These are phyloP conservation scores for Gaultheria prostrata DNA, from an alignment of 148 eudicot genomes.

Conservation along the genomic window DNA sequence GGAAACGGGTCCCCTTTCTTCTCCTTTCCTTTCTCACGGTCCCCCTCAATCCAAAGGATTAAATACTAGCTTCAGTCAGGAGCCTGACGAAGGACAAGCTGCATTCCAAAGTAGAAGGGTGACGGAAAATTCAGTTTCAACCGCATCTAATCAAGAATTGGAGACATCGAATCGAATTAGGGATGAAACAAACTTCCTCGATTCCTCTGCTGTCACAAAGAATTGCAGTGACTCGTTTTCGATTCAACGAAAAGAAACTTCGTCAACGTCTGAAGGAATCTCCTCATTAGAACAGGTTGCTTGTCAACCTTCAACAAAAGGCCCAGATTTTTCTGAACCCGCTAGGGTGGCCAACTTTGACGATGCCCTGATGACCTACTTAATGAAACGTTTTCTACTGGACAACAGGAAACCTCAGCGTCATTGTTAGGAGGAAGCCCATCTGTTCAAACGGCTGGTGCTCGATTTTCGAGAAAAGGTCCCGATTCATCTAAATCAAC, in stretches of 20 bases:
- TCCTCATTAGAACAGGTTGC: conserved; percentile 19
- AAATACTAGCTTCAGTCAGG: conserved; percentile 7
- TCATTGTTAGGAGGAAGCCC: neutral
- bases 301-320: conserved; percentile 10
- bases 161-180: conserved; percentile 4
- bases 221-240: neutral
- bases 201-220: conserved; percentile 20
- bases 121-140: conserved; percentile 14
- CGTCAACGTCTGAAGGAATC: conserved; percentile 10
- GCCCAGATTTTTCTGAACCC: neutral
- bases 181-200: conserved; percentile 23
- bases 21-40: too few relatives aligned
- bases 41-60: too few relatives aligned
- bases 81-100: conserved; percentile 19
- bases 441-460: conserved; percentile 4
- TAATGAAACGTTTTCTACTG: conserved; percentile 5
- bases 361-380: conserved; percentile 67
- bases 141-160: conserved; percentile 9
- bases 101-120: conserved; percentile 3
- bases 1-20: too few relatives aligned
- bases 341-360: conserved; percentile 8
- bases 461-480: conserved; percentile 9
- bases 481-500: conserved; percentile 2
- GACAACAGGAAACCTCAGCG: neutral
- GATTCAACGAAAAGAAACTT: neutral